Percentiles rank a stretch among this genome's conserved stretches.
Evolutionary conservation across 2,329 filamentous ascomycete genomes (phyloP).

Genomic region (Colletotrichum sojae): DNA sequence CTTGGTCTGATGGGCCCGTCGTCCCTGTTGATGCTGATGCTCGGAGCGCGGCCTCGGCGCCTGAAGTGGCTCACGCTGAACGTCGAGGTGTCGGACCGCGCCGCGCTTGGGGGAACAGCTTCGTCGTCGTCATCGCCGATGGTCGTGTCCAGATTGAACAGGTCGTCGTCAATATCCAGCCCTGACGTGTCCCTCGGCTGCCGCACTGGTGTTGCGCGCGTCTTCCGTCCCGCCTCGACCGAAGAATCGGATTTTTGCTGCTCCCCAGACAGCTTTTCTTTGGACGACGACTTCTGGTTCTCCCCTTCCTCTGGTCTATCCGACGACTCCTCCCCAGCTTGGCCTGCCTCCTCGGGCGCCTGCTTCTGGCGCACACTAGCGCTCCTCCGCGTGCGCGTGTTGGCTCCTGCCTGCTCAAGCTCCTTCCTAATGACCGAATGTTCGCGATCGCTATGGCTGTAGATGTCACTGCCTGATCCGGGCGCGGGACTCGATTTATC

Average conservation of each 20-base stretch:
- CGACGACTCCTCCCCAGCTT: constrained; percentile 53
- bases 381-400: constrained; percentile 39
- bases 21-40: constrained; percentile 63
- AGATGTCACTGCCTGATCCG: constrained; percentile 48
- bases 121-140: constrained; percentile 58
- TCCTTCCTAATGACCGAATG: constrained; percentile 46
- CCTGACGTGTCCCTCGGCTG: constrained; percentile 61
- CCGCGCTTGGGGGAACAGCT: constrained; percentile 48
- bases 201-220: constrained; percentile 51
- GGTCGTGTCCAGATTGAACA: constrained; percentile 58
- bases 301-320: constrained; percentile 47
- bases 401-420: constrained; percentile 29
- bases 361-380: constrained; percentile 37
- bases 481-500: constrained; percentile 30
- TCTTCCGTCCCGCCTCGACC: constrained; percentile 56
- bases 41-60: constrained; percentile 60
- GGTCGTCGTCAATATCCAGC: constrained; percentile 63
- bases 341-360: constrained; percentile 44
- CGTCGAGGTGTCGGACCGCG: constrained; percentile 61
- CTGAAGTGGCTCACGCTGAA: constrained; percentile 63
- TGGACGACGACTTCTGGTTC: constrained; percentile 50
- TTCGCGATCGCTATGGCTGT: constrained; percentile 54
- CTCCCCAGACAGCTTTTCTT: constrained; percentile 42
- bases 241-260: constrained; percentile 50
- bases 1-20: constrained; percentile 68